phyloP scores from a whole-genome alignment of 345 rosid genomes.

The Corchorus olitorius region DNA sequence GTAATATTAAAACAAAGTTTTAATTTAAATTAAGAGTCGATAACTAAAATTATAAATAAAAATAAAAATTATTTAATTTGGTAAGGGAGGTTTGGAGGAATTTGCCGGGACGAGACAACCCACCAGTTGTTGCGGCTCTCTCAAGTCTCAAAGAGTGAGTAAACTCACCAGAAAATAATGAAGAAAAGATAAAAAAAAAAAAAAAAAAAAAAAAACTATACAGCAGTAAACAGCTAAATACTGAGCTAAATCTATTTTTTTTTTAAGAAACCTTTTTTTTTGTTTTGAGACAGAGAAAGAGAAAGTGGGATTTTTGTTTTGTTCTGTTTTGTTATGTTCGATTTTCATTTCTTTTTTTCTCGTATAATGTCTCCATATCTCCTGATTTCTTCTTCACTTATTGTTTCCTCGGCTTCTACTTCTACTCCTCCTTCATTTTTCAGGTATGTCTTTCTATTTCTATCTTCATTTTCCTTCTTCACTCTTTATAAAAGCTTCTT shows the following conservation, averaged over 20 bases:
- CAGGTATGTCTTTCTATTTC: not conserved
- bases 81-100: slow-evolving; percentile 19
- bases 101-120: slow-evolving; percentile 47
- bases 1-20: no score
- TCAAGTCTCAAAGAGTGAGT: slow-evolving; percentile 32
- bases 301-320: not conserved
- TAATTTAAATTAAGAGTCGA: no score
- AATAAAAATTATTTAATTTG: slow-evolving; percentile 19
- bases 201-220: no score
- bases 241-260: no score
- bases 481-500: not conserved
- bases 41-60: not conserved
- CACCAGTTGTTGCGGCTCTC: slow-evolving; percentile 58
- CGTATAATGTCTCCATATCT: not conserved
- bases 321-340: not conserved
- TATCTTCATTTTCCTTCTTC: not conserved
- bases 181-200: not conserved
- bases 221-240: not conserved
- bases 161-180: not conserved
- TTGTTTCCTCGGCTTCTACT: no score
- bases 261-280: no score
- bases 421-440: not conserved
- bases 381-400: not conserved
- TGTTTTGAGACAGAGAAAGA: not conserved
- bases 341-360: not conserved